Base-by-base conservation (phyloP, 2,329 filamentous ascomycete species). In the Hortaea sp. region DNA sequence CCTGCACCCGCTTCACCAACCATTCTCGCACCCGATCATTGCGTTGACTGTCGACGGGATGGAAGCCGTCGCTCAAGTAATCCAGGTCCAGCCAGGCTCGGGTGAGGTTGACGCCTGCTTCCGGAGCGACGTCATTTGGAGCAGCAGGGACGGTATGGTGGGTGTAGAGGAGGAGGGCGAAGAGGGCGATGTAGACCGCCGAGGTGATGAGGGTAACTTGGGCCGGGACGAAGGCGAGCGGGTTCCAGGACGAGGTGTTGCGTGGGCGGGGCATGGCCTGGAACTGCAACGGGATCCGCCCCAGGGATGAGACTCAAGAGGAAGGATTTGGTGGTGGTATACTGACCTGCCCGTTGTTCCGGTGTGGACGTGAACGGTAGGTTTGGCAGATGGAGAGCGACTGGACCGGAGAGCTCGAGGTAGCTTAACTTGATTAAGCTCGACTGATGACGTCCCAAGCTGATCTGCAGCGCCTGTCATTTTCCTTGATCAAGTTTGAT, bases 51-150 rank as follows among this genome's bases (percentile, higher is more conserved):
- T 95, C 95, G 70, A 87, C 95, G 0, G 92, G 90, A 63, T 95
- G 92, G 61, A 85, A 92, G 1, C 75, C 73, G 52, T 74, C 74
- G 31, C 84, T 90, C 42, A 98, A 74, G 46, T 74, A 70, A 50
- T 88, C 79, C 30, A 98, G 73, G 62, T 97, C 89, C 9, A 74
- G 67, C 89, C 89, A 97, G 34, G 90, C 88, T 66, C 94, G 81
- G 2, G 82, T 84, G 44, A 97, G 69, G 59, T 95, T 87, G 58
- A 94, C 69, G 12, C 88, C 88, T 4, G 45, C 39, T 34, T 77
- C 76, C 5, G 68, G 68, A 7, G 67, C 71, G 35, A 75, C 70
- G 34, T 72, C 70, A 13, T 76, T 62, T 5, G 90, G 88, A 1
- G 94, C 83, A 92, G 69, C 44, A 89, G 73, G 48, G 81, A 81